These are phyloP conservation scores for Cladosporium austrohemisphaericum DNA, from an alignment of 2,329 filamentous ascomycete genomes.

Conservation along the genomic window DNA sequence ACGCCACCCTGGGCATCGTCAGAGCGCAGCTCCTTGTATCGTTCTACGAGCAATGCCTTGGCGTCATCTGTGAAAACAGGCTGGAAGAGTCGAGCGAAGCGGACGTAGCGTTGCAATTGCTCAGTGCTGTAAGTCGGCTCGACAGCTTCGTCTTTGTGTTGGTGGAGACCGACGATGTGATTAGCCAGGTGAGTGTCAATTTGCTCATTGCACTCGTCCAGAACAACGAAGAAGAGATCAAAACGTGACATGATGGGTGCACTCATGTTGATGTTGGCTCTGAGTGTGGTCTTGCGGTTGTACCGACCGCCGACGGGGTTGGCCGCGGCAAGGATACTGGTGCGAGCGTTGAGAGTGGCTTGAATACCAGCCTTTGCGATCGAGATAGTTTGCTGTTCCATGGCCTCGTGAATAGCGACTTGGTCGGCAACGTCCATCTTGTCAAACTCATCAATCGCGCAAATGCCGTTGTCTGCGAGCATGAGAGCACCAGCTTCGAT, in stretches of 20 bases:
- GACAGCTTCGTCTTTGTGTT: conserved; percentile 85
- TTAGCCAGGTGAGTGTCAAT: conserved; percentile 87
- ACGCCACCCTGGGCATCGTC: conserved; percentile 93
- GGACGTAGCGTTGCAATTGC: conserved; percentile 93
- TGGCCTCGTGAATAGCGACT: conserved; percentile 98
- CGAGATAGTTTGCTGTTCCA: conserved; percentile 99
- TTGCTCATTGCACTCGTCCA: conserved; percentile 92
- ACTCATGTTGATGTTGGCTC: conserved; percentile 96
- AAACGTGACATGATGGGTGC: conserved; percentile 99
- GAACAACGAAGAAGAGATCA: conserved; percentile 95
- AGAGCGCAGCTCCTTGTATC: conserved; percentile 90
- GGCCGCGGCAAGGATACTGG: conserved; percentile 90
- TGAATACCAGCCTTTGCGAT: conserved; percentile 99
- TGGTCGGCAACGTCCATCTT: conserved; percentile 99
- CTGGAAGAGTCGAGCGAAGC: conserved; percentile 90
- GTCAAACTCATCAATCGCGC: conserved; percentile 98
- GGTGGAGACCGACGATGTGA: conserved; percentile 93
- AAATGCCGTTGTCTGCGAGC: conserved; percentile 94
- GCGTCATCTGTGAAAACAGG: conserved; percentile 89
- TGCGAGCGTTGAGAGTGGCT: conserved; percentile 91
- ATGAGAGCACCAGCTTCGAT: conserved; percentile 98
- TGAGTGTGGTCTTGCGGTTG: conserved; percentile 89
- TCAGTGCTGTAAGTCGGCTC: conserved; percentile 93
- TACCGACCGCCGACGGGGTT: conserved; percentile 97
- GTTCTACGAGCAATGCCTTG: conserved; percentile 77